These are phyloP conservation scores for Wilhelminamyces savonicus DNA, from an alignment of 805 yeast genomes.

Conservation along the genomic window DNA sequence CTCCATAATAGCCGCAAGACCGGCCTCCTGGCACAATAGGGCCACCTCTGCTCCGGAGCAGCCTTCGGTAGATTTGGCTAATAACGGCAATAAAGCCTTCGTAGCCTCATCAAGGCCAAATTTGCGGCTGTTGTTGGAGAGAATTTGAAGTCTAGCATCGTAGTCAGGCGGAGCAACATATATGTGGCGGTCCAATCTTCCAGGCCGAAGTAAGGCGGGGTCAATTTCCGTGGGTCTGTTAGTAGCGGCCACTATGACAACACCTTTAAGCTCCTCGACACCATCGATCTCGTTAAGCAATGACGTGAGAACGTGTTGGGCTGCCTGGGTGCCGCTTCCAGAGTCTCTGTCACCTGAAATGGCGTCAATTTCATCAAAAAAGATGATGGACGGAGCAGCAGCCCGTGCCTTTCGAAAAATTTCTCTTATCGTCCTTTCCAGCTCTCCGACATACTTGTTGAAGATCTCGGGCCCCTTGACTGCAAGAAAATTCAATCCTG, in stretches of 20 bases:
- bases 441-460: conserved; percentile 93
- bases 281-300: conserved; percentile 95
- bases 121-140: conserved; percentile 59
- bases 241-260: conserved; percentile 92
- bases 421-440: conserved; percentile 89
- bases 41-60: conserved; percentile 97
- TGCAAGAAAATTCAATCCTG: conserved; percentile 88
- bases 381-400: conserved; percentile 89
- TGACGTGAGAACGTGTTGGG: conserved; percentile 84
- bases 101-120: conserved; percentile 45
- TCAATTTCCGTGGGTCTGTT: conserved; percentile 93
- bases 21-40: conserved; percentile 89
- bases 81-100: conserved; percentile 28
- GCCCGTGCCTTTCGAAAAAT: conserved; percentile 91
- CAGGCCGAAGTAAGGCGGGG: conserved; percentile 90
- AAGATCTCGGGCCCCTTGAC: conserved; percentile 96
- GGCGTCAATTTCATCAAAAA: conserved; percentile 97
- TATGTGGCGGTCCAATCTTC: conserved; percentile 87
- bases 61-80: conserved; percentile 72
- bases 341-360: conserved; percentile 67
- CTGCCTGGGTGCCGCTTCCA: conserved; percentile 55
- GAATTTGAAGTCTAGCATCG: conserved; percentile 72
- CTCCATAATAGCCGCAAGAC: conserved; percentile 89
- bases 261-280: conserved; percentile 90
- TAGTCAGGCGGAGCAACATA: conserved; percentile 90